Evolutionary conservation across 306 rosid species (phyloP), one percentile per base, ranked within the genome.

Genomic region (Delonix regia): DNA sequence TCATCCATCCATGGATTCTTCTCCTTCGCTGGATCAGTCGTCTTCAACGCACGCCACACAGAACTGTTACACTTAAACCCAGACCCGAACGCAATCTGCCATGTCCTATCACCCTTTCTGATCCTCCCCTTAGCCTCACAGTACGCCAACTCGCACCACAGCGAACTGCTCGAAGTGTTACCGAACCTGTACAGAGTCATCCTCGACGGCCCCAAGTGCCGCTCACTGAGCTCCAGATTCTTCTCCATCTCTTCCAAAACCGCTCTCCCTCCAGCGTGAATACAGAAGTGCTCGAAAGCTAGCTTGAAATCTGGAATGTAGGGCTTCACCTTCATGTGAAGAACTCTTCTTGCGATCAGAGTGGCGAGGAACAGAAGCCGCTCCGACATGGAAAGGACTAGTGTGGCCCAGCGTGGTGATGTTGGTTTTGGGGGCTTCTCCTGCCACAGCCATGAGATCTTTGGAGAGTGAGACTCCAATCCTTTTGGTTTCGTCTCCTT

Each of bases 121-220:
- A 93, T 89, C 73, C 98, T 82, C 56, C 98, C 95, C 62, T 93
- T 93, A 3, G 97, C 87, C 59, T 93, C 98, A 1, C 87, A 34
- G 62, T 93, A 93, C 5, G 98, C 97, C 79, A 93, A 70, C 42
- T 93, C 98, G 41, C 91, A 93, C 98, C 97, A 93, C 83, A 93
- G 52, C 0, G 98, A 93, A 11, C 98, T 93, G 22, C 98, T 91
- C 0, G 98, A 91, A 30, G 98, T 93, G 81, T 93, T 93, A 1
- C 98, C 98, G 24, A 91, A 91, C 28, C 95, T 82, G 14, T 88
- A 30, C 0, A 93, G 86, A 0, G 97, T 93, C 98, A 93, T 93
- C 69, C 98, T 87, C 1, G 98, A 93, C 0, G 98, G 97, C 64
- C 91, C 97, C 98, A 93, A 90, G 19, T 93, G 95, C 93, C 98